Evolutionary conservation across 2,329 filamentous ascomycete genomes (phyloP), one percentile per base, ranked within the genome.

Genomic region (Calycina herbarum): DNA sequence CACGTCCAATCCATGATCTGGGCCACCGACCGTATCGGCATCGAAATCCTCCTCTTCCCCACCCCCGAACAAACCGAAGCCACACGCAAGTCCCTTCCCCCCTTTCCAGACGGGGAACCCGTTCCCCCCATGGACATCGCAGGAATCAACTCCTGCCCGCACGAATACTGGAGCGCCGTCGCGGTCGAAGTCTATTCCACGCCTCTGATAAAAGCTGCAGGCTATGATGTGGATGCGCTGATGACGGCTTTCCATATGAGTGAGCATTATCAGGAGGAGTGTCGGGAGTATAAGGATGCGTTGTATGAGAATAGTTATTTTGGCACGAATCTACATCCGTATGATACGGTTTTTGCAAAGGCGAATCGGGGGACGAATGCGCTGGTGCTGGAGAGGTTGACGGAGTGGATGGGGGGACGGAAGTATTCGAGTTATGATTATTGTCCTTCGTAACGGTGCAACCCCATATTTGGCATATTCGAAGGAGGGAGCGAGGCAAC

Each of bases 1-100:
- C 73, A 73, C 61, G 67, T 74, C 51, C 73, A 73, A 67, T 73
- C 71, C 57, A 75, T 75, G 73, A 73, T 75, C 64, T 75, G 69
- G 70, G 73, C 74, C 27, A 73, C 71, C 57, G 72, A 75, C 59
- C 45, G 57, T 15, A 58, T 65, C 13, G 69, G 73, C 27, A 59
- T 75, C 10, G 66, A 71, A 64, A 66, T 66, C 5, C 65, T 74
- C 5, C 70, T 75, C 35, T 72, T 69, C 56, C 71, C 73, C 2
- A 63, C 65, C 38, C 24, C 67, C 29, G 54, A 59, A 20, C 51
- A 45, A 35, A 45, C 17, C 31, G 35, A 64, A 4, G 64, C 64
- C 2, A 61, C 68, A 33, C 60, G 62, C 0, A 68, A 42, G 61
- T 31, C 54, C 24, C 57, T 61, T 8, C 31, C 59, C 27, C 54